Base-by-base conservation (phyloP, 768 basidiomycete species). In the Suillus decipiens region DNA sequence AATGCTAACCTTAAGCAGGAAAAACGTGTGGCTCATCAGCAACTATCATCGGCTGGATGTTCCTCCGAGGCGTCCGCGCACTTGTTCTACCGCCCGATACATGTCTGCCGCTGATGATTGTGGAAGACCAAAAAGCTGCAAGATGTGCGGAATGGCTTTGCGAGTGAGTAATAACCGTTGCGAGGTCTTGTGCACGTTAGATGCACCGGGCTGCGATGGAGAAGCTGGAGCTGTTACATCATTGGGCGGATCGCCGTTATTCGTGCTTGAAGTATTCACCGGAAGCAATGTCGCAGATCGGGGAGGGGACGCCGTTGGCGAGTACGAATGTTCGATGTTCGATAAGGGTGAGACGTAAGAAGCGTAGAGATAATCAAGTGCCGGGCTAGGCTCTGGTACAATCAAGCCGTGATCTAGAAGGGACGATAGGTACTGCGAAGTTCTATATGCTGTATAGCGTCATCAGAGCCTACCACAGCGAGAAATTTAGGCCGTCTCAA, bases 11-110 rank as follows among this genome's bases (percentile, higher is more conserved):
- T n/a, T n/a, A 41, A 17, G 34, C 22, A 55, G 24, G 15, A 57
- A 28, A 24, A 19, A 33, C n/a, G 22, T 12, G 24, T 34, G 5
- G 31, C 1, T 11, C 31, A 53, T 33, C 12, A 37, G 19, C 31
- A 48, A 34, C 19, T 56, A 60, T 56, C 58, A 64, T 28, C 34
- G 28, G 55, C 61, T 54, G 8, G 66, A 57, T 45, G 59, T 65
- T 59, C 57, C 33, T 64, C 59, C 61, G 31, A 78, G 57, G 47
- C 82, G 75, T 17, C 69, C 61, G 41, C 68, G 71, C 56, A 77
- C 80, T 71, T 93, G 90, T 63, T 86, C 85, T 14, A 91, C 72
- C 5, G 90, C 91, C 41, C 89, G 84, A 66, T 83, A 78, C 50
- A 92, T 72, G 68, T 88, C 84, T 39, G 78, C 74, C 33, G 76